These are phyloP conservation scores for Pleurotus ostreatus DNA, from an alignment of 768 basidiomycete species.

Conservation along the genomic window DNA sequence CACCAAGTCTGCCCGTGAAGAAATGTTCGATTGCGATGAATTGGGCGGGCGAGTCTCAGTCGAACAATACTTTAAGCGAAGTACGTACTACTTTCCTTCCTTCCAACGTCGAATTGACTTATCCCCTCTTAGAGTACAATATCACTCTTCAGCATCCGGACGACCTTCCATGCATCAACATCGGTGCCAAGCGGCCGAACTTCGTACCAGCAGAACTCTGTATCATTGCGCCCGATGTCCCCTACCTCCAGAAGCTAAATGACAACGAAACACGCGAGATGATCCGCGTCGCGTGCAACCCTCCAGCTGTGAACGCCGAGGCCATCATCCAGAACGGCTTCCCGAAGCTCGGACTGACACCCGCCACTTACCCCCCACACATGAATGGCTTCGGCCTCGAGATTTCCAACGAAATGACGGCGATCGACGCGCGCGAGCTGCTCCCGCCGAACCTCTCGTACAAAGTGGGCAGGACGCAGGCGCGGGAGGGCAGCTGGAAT, in stretches of 20 bases:
- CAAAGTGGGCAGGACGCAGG: slow-evolving; percentile 35
- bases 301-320: slow-evolving; percentile 54
- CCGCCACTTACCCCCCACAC: slow-evolving; percentile 24
- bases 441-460: slow-evolving; percentile 57
- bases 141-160: slow-evolving; percentile 39
- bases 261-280: slow-evolving; percentile 64
- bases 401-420: slow-evolving; percentile 55
- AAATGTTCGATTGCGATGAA: slow-evolving; percentile 47
- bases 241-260: slow-evolving; percentile 56
- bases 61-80: slow-evolving; percentile 56
- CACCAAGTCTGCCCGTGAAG: slow-evolving; percentile 31
- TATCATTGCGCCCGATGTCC: slow-evolving; percentile 53
- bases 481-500: slow-evolving; percentile 72
- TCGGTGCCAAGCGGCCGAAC: slow-evolving; percentile 29
- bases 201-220: slow-evolving; percentile 71
- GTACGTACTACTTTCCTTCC: slow-evolving; percentile 33
- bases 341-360: slow-evolving; percentile 44
- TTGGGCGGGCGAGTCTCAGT: slow-evolving; percentile 53
- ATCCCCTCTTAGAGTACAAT: slow-evolving; percentile 45
- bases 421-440: slow-evolving; percentile 64
- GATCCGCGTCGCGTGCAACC: slow-evolving; percentile 66
- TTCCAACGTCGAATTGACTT: not conserved
- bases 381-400: slow-evolving; percentile 54
- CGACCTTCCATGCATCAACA: slow-evolving; percentile 50
- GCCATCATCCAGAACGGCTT: slow-evolving; percentile 59